Evolutionary conservation across 257 asterid species (phyloP).

Genomic region (Capsicum pubescens): DNA sequence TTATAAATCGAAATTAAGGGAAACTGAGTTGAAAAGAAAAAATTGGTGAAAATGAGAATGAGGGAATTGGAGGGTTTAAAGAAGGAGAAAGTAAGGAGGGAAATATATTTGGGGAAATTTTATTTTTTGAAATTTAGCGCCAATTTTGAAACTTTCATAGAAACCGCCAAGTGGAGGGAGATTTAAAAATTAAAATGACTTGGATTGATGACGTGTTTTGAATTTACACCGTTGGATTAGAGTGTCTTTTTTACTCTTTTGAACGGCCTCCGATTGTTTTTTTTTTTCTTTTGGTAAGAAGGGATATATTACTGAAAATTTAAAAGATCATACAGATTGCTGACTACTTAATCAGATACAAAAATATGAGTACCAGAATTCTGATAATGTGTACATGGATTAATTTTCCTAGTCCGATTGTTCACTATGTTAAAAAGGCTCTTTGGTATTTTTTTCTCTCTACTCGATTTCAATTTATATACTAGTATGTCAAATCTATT

Average conservation of each 20-base stretch:
- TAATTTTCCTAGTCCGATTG: neutral
- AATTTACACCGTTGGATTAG: neutral
- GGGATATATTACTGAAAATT: too few species aligned
- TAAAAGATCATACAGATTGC: too few species aligned
- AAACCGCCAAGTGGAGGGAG: neutral
- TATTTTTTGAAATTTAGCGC: conserved; percentile 19
- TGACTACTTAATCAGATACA: too few species aligned
- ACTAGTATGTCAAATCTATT: too few species aligned
- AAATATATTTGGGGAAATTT: neutral
- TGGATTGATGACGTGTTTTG: conserved; percentile 19
- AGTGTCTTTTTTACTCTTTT: neutral
- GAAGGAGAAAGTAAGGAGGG: conserved; percentile 17
- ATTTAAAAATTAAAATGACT: neutral
- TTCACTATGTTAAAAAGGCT: too few species aligned
- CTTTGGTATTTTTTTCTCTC: too few species aligned
- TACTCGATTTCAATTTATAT: too few species aligned
- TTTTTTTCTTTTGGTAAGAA: too few species aligned
- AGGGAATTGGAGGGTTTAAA: conserved; percentile 25
- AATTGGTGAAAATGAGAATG: neutral
- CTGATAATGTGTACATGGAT: too few species aligned
- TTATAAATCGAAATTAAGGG: too few species aligned
- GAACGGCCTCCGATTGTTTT: neutral
- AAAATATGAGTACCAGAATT: too few species aligned
- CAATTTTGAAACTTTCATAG: neutral
- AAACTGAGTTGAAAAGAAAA: neutral